Evolutionary conservation across 1,284 basidiomycete genomes (phyloP), one percentile per base, ranked within the genome.

Genomic region (Moniliella sp.): DNA sequence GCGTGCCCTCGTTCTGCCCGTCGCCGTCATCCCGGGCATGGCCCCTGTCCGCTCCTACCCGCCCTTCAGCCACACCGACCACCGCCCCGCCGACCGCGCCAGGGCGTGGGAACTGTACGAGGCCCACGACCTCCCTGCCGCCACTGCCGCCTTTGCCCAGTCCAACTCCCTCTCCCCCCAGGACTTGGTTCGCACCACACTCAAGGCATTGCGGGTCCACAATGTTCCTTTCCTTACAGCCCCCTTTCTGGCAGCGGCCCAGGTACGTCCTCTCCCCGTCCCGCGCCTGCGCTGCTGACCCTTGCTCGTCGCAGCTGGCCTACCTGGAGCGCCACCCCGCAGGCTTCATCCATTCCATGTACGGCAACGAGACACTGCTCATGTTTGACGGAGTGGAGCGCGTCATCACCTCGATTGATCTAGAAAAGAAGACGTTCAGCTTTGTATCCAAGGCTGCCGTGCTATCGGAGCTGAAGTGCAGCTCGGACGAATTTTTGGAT

Each of bases 141-240:
- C 86, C 4, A 76, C 76, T 30, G 74, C 73, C 50, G 64, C 83
- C 27, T 80, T 93, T 41, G 78, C 81, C 35, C 69, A 71, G 8
- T 66, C 76, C 35, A 72, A 69, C 45, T 66, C 67, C 39, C 57
- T 76, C 34, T 66, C 46, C 29, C 38, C 44, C 15, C 69, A 37
- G 69, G 88, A 97, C 63, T 67, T 94, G 14, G 80, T 91, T 72
- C 74, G 86, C 50, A 73, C 79, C 65, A 76, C 94, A 11, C 67
- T 93, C 46, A 70, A 86, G 36, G 78, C 88, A 39, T 91, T 97
- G 63, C 75, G 83, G 59, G 81, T 93, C 64, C 69, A 88, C 27
- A 81, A 83, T 50, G 83, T 93, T 43, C 88, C 97, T 64, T 94
- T 86, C 59, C 69, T 97, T 28, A 74, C 94, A 41, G 86, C 91